These are phyloP conservation scores for Gossypium gossypioides DNA, from an alignment of 441 rosid species.

Conservation along the genomic window DNA sequence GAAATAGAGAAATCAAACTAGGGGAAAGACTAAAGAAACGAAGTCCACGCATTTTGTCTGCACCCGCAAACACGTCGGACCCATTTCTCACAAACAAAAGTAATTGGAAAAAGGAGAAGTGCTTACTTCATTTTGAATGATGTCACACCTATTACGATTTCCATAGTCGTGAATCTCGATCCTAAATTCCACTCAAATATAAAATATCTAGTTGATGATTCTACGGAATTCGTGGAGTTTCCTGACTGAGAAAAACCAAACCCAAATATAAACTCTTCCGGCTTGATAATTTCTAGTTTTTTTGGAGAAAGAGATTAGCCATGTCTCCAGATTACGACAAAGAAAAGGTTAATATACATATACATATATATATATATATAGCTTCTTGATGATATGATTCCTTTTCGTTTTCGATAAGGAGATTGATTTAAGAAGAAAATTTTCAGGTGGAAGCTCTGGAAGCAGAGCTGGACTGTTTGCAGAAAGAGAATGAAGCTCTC, in stretches of 20 bases:
- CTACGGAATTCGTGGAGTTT: not conserved
- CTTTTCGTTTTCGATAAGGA: not conserved
- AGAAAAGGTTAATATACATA: not conserved
- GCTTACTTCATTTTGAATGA: not conserved
- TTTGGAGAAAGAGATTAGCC: not conserved
- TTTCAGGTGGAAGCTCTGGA: slow-evolving; percentile 24
- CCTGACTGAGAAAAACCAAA: no score
- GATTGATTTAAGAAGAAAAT: not conserved
- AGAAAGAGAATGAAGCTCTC: slow-evolving; percentile 27
- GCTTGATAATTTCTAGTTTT: no score
- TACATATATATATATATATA: not conserved
- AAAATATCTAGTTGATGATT: not conserved
- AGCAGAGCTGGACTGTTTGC: slow-evolving; percentile 21
- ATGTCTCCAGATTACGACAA: slow-evolving; percentile 1
- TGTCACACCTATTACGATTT: not conserved
- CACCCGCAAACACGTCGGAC: no score
- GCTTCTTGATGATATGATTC: not conserved
- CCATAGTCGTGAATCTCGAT: not conserved
- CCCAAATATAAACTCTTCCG: no score
- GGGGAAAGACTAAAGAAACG: no score
- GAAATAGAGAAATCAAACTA: no score
- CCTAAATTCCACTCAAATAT: not conserved
- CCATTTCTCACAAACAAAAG: no score
- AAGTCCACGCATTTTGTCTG: no score
- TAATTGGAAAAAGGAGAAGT: no score